Base-by-base conservation (phyloP, 768 basidiomycete species). In the Boletus huronensis region DNA sequence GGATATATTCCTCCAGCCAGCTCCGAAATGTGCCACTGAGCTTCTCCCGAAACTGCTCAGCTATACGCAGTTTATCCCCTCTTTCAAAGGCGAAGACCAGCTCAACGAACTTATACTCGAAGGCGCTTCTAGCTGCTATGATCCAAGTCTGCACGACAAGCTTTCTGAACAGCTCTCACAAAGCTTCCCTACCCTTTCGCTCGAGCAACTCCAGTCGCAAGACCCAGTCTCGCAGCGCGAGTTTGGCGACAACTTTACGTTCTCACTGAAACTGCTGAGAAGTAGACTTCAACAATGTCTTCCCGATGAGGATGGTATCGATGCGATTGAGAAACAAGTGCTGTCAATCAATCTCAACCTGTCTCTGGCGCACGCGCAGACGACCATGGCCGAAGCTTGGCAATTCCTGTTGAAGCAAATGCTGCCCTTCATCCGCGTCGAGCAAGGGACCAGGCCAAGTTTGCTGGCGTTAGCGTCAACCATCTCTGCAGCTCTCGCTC, bases 301-400 rank as follows among this genome's bases (percentile, higher is more conserved):
- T 39, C 48, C 60, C 5, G 60, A 69, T 2, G 70, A 74, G 13
- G 75, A 80, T 6, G 73, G 70, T 11, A 70, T 75, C 1, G 78
- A 82, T 11, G 72, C 72, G 5, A 72, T 83, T 14, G 81, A 88
- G 59, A 82, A 78, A 46, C 77, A 79, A 32, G 72, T 93, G 3
- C 75, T 82, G 45, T 83, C 85, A 1, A 83, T 95, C 68, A 97
- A 97, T 69, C 79, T 93, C 59, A 94, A 95, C 65, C 79, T 94
- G 45, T 94, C 93, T 1, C 74, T 97, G 36, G 77, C 89, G 21
- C 88, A 96, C 61, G 79, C 89, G 0, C 90, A 95, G 67, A 82
- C 81, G 2, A 74, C 82, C 2, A 76, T 93, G 42, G 81, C 87
- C 0, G 83, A 89, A 53, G 81, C 92, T 4, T 96, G 91, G 91